These are phyloP conservation scores for Mycena rosella DNA, from an alignment of 768 basidiomycete genomes.

Conservation along the genomic window DNA sequence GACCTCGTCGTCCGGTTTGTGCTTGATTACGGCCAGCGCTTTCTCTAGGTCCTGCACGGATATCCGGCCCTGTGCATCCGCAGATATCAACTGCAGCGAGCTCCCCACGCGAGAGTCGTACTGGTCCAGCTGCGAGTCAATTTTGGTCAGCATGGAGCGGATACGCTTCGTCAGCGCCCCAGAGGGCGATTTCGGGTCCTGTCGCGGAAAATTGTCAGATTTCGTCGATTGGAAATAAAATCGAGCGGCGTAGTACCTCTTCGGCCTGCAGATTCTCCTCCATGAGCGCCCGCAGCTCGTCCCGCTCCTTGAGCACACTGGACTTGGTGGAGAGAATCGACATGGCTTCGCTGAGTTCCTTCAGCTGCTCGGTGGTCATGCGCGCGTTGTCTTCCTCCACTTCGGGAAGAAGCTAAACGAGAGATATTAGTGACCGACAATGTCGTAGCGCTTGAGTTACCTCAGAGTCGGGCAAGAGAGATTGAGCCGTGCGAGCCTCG, in stretches of 20 bases:
- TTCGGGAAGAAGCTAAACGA: constrained; percentile 71
- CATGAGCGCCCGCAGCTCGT: constrained; percentile 92
- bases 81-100: constrained; percentile 88
- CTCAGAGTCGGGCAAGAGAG: constrained; percentile 91
- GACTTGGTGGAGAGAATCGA: constrained; percentile 93
- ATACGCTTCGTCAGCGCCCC: constrained; percentile 96
- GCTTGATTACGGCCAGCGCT: constrained; percentile 93
- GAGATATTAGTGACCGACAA: not conserved
- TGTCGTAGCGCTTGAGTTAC: constrained; percentile 48
- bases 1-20: constrained; percentile 90
- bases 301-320: constrained; percentile 94
- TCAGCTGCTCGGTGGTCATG: constrained; percentile 97
- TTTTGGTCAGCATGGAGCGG: constrained; percentile 94
- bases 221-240: constrained; percentile 15
- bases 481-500: constrained; percentile 84
- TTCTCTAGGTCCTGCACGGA: constrained; percentile 90
- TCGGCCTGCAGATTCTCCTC: constrained; percentile 93
- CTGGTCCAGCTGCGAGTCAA: constrained; percentile 91
- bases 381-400: constrained; percentile 80
- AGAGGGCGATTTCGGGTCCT: constrained; percentile 85
- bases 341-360: constrained; percentile 93
- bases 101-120: constrained; percentile 92
- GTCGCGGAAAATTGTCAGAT: constrained; percentile 12
- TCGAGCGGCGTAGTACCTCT: constrained; percentile 69
- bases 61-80: constrained; percentile 89